Evolutionary conservation across 2,329 filamentous ascomycete genomes (phyloP).

Genomic region (Microcyclosporella mali): DNA sequence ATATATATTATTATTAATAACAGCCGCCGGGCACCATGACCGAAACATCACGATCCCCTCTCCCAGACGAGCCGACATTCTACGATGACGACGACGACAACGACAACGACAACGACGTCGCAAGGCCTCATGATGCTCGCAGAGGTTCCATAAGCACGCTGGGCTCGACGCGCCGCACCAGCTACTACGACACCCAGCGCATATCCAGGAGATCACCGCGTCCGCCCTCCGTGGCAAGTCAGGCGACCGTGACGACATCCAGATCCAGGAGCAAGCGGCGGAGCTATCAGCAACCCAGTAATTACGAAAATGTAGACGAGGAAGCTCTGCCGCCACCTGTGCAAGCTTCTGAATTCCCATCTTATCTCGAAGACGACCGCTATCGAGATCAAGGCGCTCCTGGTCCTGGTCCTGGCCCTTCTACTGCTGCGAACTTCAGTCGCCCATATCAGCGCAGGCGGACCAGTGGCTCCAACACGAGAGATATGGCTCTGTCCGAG

Average conservation of each 20-base stretch:
- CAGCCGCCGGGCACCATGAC: too few relatives aligned
- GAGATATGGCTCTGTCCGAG: constrained; percentile 7
- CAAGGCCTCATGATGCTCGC: background rate
- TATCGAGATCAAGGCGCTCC: constrained; percentile 3
- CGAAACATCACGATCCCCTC: background rate
- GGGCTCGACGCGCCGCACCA: constrained; percentile 14
- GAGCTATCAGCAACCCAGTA: constrained; percentile 18
- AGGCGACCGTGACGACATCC: constrained; percentile 5
- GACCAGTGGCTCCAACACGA: constrained; percentile 8
- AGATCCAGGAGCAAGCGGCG: constrained; percentile 17
- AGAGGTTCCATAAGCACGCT: constrained; percentile 15
- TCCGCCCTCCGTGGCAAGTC: constrained; percentile 15
- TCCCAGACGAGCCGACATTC: constrained; percentile 2
- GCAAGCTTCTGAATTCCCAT: constrained; percentile 4
- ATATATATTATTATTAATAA: too few relatives aligned
- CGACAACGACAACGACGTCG: constrained; percentile 3
- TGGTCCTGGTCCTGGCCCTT: constrained; percentile 1
- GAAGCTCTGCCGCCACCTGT: constrained; percentile 14
- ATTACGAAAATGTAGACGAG: constrained; percentile 18
- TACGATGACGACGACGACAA: constrained; percentile 5
- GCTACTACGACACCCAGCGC: constrained; percentile 22
- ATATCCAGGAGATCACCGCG: constrained; percentile 10
- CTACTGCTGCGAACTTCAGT: constrained; percentile 13
- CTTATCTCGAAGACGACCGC: constrained; percentile 12
- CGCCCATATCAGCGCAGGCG: constrained; percentile 10